These are phyloP conservation scores for Entomophthora muscae DNA, from an alignment of 371 early-diverging fungal species.

Conservation along the genomic window DNA sequence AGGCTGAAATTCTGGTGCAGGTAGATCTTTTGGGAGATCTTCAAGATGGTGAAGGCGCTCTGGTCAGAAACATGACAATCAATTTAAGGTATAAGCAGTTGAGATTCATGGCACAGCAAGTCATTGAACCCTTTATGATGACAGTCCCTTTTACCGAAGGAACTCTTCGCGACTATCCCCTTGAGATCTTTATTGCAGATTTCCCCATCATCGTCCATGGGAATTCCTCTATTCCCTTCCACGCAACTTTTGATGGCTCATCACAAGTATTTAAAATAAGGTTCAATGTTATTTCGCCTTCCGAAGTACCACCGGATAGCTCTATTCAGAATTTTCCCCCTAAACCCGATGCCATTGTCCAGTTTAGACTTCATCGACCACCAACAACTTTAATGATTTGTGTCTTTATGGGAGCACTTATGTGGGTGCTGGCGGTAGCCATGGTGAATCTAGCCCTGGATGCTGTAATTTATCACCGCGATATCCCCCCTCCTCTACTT, in stretches of 20 bases:
- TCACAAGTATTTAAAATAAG: background rate
- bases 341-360: background rate
- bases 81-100: background rate
- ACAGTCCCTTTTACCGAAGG: constrained; percentile 18
- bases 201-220: background rate
- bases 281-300: background rate
- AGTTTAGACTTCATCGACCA: constrained; percentile 12
- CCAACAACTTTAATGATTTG: constrained; percentile 16
- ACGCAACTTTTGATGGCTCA: background rate
- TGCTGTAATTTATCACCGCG: constrained; percentile 12
- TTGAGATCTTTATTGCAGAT: constrained; percentile 12
- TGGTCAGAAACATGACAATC: constrained; percentile 9
- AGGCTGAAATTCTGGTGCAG: constrained; percentile 16
- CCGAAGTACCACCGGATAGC: background rate
- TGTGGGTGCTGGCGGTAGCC: constrained; percentile 22
- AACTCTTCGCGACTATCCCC: constrained; percentile 17
- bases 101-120: background rate
- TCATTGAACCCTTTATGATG: constrained; percentile 8
- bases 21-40: constrained; percentile 16
- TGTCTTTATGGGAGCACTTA: constrained; percentile 18
- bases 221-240: background rate
- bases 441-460: constrained; percentile 17
- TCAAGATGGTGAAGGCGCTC: constrained; percentile 14
- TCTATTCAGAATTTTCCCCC: background rate
- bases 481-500: constrained; percentile 16